phyloP scores from a whole-genome alignment of 1,139 yeast genomes.

The Arxiozyma slooffiae region DNA sequence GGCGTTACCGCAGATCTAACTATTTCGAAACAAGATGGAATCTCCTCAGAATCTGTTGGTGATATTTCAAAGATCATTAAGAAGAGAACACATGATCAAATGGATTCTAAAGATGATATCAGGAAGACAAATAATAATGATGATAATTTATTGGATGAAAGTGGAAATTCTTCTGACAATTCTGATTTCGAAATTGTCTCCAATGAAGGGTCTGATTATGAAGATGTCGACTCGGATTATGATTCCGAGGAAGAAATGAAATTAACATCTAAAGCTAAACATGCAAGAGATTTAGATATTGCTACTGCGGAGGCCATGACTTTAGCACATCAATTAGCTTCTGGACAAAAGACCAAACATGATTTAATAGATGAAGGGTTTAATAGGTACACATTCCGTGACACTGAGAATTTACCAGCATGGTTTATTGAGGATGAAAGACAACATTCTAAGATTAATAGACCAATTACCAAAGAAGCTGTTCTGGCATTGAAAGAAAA shows the following conservation, averaged over 20 bases:
- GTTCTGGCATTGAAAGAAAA: constrained; percentile 85
- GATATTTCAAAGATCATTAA: constrained; percentile 13
- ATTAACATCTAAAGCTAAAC: constrained; percentile 37
- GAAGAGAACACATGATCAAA: constrained; percentile 11
- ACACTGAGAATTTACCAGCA: constrained; percentile 79
- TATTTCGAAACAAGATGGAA: constrained; percentile 5
- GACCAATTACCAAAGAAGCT: constrained; percentile 96
- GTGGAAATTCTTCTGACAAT: constrained; percentile 29
- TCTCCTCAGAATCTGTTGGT: constrained; percentile 18
- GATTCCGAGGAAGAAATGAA: constrained; percentile 42
- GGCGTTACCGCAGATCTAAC: constrained; percentile 33
- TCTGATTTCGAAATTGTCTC: constrained; percentile 49
- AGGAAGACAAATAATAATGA: constrained; percentile 4
- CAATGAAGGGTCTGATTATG: constrained; percentile 35
- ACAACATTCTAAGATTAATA: constrained; percentile 70
- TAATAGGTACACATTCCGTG: constrained; percentile 85
- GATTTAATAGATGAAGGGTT: constrained; percentile 86
- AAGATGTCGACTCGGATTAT: constrained; percentile 33
- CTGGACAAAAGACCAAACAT: constrained; percentile 75
- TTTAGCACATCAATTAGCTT: constrained; percentile 87
- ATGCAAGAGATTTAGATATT: constrained; percentile 59
- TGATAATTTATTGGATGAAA: constrained; percentile 21
- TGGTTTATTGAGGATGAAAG: constrained; percentile 95
- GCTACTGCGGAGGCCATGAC: constrained; percentile 98
- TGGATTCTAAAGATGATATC: constrained; percentile 9